Evolutionary conservation across 2,329 filamentous ascomycete species (phyloP), one percentile per base, ranked within the genome.

Genomic region (Botrytis cinerea): DNA sequence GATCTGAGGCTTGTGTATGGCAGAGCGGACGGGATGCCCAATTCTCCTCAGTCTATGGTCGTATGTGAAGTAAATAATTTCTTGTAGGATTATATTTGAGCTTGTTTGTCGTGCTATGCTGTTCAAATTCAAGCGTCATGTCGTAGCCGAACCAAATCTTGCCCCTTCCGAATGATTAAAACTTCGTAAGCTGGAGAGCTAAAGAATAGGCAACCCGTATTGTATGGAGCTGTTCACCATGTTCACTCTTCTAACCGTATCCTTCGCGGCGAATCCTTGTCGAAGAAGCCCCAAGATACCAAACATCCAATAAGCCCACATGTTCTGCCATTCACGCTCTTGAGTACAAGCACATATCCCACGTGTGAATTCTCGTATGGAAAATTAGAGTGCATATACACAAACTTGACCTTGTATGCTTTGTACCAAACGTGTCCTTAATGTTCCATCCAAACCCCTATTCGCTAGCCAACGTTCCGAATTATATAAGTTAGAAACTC

Each of bases 21-120:
- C 64, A 67, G 64, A 67, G 64, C 46, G 64, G 64, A 67, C 46
- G 46, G 64, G 64, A 67, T 67, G 61, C 61, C 61, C 61, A 63
- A 63, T 63, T 63, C 57, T 59, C 57, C 57, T 59, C 57, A 59
- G 54, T 63, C 61, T 66, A 66, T 66, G 63, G 45, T 66, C 64
- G 46, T 68, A 68, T 54, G 35, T 67, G 35, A 2, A 0, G 16
- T 16, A 9, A 0, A 0, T 0, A 0, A 0, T 12, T 9, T 2
- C 3, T 22, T 40, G 0, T 54, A 5, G 2, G 1, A 0, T 12
- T 57, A 16, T 68, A 68, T 68, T 4, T n/a, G 28, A 22, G 9
- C 2, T 18, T 18, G 2, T 43, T 22, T 28, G 20, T 14, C 4
- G 8, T 28, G 14, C 18, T 59, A 25, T 40, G 16, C 25, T 25